Conservation (phyloP, 148 eudicot species). For the Limonium bicolor region DNA sequence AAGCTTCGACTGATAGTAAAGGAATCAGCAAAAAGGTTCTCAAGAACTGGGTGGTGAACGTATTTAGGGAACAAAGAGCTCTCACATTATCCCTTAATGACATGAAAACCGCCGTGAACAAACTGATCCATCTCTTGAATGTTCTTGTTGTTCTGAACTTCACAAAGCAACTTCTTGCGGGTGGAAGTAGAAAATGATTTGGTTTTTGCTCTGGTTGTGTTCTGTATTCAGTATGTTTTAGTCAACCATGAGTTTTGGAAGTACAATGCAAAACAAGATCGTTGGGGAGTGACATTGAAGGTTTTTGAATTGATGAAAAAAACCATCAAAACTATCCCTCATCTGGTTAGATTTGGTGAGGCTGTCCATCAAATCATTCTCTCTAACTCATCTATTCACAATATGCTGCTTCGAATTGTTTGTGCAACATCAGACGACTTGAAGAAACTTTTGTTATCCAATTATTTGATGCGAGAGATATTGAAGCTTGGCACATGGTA, state of each 20-base stretch:
- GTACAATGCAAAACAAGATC: conserved; percentile 77
- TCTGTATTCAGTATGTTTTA: conserved; percentile 79
- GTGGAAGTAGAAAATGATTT: conserved; percentile 73
- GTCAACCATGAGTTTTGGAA: conserved; percentile 86
- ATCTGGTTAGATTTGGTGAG: conserved; percentile 41
- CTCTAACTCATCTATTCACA: conserved; percentile 70
- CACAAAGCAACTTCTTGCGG: conserved; percentile 57
- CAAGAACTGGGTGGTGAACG: neutral
- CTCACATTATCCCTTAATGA: conserved; percentile 29
- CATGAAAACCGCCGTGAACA: conserved; percentile 32
- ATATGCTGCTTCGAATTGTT: conserved; percentile 57
- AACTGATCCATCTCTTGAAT: conserved; percentile 24
- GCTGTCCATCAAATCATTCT: conserved; percentile 44
- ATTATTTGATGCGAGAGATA: conserved; percentile 55
- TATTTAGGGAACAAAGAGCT: conserved; percentile 26
- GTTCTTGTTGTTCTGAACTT: conserved; percentile 63
- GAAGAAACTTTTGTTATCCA: conserved; percentile 75
- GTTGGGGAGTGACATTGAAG: conserved; percentile 88
- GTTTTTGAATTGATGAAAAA: conserved; percentile 62
- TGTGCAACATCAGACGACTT: conserved; percentile 62
- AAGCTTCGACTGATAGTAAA: neutral
- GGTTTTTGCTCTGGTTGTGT: conserved; percentile 52
- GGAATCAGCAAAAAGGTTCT: neutral
- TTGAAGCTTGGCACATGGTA: conserved; percentile 65
- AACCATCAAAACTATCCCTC: conserved; percentile 32